Evolutionary conservation across 345 rosid species (phyloP), one percentile per base, ranked within the genome.

Genomic region (Citrus cavaleriei): DNA sequence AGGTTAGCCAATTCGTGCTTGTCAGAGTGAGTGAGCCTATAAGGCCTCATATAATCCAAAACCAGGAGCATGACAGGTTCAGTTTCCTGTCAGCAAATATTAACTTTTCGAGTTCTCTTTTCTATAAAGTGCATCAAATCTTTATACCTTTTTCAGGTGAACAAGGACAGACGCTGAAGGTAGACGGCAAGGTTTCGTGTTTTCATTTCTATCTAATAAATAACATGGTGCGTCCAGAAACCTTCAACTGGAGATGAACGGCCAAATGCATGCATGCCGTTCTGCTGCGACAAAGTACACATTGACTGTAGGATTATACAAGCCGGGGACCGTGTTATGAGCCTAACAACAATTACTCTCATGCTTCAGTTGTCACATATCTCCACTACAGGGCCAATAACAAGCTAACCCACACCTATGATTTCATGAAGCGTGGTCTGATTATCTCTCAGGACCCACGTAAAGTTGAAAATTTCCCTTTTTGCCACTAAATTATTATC

Each of bases 311-410:
- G 81, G 28, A 81, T 78, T 1, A 80, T 77, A 62, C 79, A 85
- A 38, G 81, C 80, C 2, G 87, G 83, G 16, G 87, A 4, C 74
- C 74, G 4, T 82, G 80, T 61, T 81, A 78, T 30, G 70, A 67
- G 3, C 81, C 85, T 25, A 67, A 79, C 54, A 79, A 82, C 21
- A 12, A 73, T 5, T 64, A 54, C 37, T 73, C 75, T 12, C 83
- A 77, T 37, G 87, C 85, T 79, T 78, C 87, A 59, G 70, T 73
- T 42, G 85, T 84, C 68, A 77, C 79, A 80, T 70, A 85, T 68
- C 79, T 85, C 62, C 79, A 85, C 68, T 85, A 76, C 79, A 82
- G 77, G 69, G 40, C 32, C 27, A 79, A 72, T 37, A 37, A 37
- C 55, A 79, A 79, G 78, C 75, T 74, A 12, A 71, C 81, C 9